phyloP scores from a whole-genome alignment of 1,284 basidiomycete species.

The Moesziomyces sp. region DNA sequence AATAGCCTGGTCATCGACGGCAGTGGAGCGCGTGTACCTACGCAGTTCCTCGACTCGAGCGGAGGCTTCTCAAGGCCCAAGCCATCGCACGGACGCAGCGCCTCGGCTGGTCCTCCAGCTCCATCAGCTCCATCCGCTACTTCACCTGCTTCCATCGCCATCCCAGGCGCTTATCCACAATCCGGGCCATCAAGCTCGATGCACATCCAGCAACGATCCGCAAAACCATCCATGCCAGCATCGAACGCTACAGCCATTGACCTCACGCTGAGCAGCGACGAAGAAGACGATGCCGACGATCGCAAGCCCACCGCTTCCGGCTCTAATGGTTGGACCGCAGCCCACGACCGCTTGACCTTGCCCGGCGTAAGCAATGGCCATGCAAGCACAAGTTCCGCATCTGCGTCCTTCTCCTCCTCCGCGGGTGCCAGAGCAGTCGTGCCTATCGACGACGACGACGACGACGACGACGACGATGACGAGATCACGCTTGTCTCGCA shows the following conservation, averaged over 20 bases:
- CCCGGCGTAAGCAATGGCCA: neutral
- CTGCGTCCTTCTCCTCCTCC: neutral
- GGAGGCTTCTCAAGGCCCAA: slow-evolving; percentile 36
- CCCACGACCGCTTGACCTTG: neutral
- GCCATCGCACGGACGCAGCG: neutral
- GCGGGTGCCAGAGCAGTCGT: neutral
- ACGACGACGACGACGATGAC: slow-evolving; percentile 48
- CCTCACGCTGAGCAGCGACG: slow-evolving; percentile 35
- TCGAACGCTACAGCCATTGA: slow-evolving; percentile 21
- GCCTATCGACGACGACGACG: slow-evolving; percentile 17
- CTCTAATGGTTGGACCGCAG: neutral
- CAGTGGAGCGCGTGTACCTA: slow-evolving; percentile 59
- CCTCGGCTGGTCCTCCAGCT: neutral
- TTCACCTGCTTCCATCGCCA: neutral
- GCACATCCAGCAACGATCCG: neutral
- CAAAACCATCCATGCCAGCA: neutral
- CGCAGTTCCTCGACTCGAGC: slow-evolving; percentile 43
- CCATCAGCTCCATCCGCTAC: slow-evolving; percentile 12
- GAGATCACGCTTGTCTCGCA: slow-evolving; percentile 52
- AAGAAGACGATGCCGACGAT: slow-evolving; percentile 31
- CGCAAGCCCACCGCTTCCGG: slow-evolving; percentile 4
- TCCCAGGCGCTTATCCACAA: neutral
- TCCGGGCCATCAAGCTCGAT: neutral
- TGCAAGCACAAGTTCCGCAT: neutral
- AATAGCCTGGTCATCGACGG: slow-evolving; percentile 45